Evolutionary conservation across 805 yeast species (phyloP).

Genomic region (Yarrowia keelungensis): DNA sequence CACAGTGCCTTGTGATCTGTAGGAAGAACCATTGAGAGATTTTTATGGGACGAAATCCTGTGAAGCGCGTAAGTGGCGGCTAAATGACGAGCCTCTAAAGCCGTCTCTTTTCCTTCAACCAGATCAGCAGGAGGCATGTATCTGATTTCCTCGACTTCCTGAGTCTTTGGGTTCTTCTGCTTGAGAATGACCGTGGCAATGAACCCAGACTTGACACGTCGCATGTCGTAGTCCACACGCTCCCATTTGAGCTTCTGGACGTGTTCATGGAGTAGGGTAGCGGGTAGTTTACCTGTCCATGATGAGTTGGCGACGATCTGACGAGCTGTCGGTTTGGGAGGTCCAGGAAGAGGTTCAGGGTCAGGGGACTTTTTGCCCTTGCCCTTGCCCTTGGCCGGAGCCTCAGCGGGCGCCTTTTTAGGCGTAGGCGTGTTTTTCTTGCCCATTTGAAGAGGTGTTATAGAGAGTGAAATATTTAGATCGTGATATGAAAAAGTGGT

Average conservation of each 20-base stretch:
- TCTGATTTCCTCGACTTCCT: slow-evolving; percentile 64
- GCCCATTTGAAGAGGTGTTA: not conserved
- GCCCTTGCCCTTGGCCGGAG: slow-evolving; percentile 3
- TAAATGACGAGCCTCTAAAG: slow-evolving; percentile 86
- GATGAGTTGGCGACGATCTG: slow-evolving; percentile 68
- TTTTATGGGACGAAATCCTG: slow-evolving; percentile 79
- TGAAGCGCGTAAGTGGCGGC: slow-evolving; percentile 90
- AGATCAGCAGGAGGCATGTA: slow-evolving; percentile 60
- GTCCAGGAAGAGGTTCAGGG: slow-evolving; percentile 1
- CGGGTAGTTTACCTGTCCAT: slow-evolving; percentile 96
- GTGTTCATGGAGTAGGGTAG: slow-evolving; percentile 80
- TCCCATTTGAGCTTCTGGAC: slow-evolving; percentile 92
- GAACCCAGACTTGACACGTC: slow-evolving; percentile 60
- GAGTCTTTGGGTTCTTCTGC: slow-evolving; percentile 82
- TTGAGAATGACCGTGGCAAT: slow-evolving; percentile 69
- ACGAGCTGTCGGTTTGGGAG: slow-evolving; percentile 26
- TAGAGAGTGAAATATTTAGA: not conserved
- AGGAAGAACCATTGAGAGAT: slow-evolving; percentile 86
- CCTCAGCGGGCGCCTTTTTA: slow-evolving; percentile 3
- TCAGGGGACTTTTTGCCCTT: slow-evolving; percentile 22
- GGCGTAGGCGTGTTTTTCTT: slow-evolving; percentile 29
- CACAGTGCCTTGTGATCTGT: slow-evolving; percentile 80
- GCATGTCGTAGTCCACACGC: slow-evolving; percentile 79
- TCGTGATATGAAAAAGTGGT: too few species aligned
- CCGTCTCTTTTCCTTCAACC: slow-evolving; percentile 73